These are phyloP conservation scores for Hydrangea macrophylla DNA, from an alignment of 148 eudicot species.

Conservation along the genomic window DNA sequence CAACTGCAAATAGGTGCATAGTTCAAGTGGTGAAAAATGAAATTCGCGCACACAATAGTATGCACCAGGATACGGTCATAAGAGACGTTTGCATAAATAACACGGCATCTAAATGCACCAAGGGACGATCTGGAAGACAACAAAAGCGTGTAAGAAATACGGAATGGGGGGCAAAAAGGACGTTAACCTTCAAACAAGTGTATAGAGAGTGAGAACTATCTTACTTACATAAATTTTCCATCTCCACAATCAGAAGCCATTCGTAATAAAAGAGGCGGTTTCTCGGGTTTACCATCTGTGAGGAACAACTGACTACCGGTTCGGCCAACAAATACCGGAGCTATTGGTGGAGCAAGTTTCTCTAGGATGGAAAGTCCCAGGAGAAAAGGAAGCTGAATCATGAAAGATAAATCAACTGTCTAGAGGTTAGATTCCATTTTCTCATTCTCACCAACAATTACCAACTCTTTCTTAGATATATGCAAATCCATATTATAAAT, in stretches of 20 bases:
- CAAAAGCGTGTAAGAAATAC: constrained; percentile 15
- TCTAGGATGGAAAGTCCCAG: constrained; percentile 82
- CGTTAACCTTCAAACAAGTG: not conserved
- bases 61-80: constrained; percentile 88
- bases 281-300: constrained; percentile 81
- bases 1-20: too few species aligned
- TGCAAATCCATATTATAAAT: too few species aligned
- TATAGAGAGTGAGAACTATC: constrained; percentile 1
- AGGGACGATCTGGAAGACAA: constrained; percentile 80
- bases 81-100: constrained; percentile 83
- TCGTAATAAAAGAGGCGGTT: constrained; percentile 83
- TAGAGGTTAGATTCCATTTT: constrained; percentile 19
- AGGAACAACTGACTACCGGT: constrained; percentile 95
- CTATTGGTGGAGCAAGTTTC: constrained; percentile 82
- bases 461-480: constrained; percentile 10
- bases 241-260: constrained; percentile 92
- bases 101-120: constrained; percentile 79
- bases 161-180: constrained; percentile 4
- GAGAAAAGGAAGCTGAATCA: constrained; percentile 81
- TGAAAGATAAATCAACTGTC: constrained; percentile 22
- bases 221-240: constrained; percentile 73
- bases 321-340: constrained; percentile 76
- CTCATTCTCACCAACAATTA: constrained; percentile 9
- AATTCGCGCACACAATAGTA: not conserved
- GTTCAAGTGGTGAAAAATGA: too few species aligned